Base-by-base conservation (phyloP, 768 basidiomycete genomes). In the Lactarius tabidus region DNA sequence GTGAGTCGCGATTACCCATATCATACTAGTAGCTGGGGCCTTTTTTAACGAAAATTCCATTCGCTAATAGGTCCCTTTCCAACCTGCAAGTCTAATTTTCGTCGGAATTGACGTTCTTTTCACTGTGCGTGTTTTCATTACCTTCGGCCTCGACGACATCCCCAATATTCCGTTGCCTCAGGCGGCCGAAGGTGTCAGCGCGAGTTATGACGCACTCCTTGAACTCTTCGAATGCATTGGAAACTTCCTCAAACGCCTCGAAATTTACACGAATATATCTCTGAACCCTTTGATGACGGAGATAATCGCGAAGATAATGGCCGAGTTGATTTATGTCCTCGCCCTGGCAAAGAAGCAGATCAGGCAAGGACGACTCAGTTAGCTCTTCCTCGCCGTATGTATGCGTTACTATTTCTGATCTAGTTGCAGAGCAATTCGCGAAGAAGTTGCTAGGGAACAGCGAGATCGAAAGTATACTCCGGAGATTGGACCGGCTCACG, bases 161-260 rank as follows among this genome's bases (percentile, higher is more conserved):
- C 23, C 14, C 15, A 2, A 51, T 51, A 26, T 12, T 12, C 6
- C 23, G 45, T 6, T 7, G 39, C 23, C 14, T 12, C 43, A 64
- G 63, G 52, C 52, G 7, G 63, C 57, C 23, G 39, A 26, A 6
- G 12, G 23, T 1, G 52, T 64, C 18, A 64, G 57, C 38, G 39
- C 63, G 23, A 59, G 58, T 39, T 64, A 64, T 12, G 58, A 64
- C 8, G 58, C 63, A 3, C 57, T 64, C 31, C 38, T 64, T 35
- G 58, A 64, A 12, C 63, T 64, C 31, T 57, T 57, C 14, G 36
- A 57, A 17, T 36, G 33, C n/a, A 15, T 38, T 14, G 35, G 56
- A 20, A 51, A 17, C 43, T 64, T 64, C 57, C 63, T 64, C 9
- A 29, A 20, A 8, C 58, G 63, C 26, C 63, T 64, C 26, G 17